phyloP scores from a whole-genome alignment of 2,329 filamentous ascomycete species.

The Penicillium polonicum region DNA sequence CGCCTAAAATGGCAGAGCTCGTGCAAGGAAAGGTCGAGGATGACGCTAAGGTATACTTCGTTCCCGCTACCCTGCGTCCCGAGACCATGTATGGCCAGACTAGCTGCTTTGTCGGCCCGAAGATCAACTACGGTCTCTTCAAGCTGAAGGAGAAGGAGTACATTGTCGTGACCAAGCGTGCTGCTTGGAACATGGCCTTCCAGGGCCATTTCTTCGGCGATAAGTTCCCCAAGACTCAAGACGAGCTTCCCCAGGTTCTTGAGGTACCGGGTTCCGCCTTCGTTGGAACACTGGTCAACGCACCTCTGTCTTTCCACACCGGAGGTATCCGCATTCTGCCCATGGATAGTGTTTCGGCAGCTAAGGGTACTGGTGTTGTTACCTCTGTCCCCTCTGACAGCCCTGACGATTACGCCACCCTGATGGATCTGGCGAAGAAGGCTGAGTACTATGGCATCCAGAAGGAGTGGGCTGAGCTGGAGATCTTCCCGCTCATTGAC shows the following conservation, averaged over 20 bases:
- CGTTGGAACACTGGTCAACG: slow-evolving; percentile 83
- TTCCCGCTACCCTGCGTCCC: slow-evolving; percentile 86
- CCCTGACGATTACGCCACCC: slow-evolving; percentile 90
- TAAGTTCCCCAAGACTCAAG: slow-evolving; percentile 59
- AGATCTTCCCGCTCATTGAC: slow-evolving; percentile 84
- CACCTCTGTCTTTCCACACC: slow-evolving; percentile 82
- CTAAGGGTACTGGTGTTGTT: slow-evolving; percentile 95
- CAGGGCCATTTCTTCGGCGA: slow-evolving; percentile 73
- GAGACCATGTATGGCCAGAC: slow-evolving; percentile 99
- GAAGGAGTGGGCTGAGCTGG: slow-evolving; percentile 91
- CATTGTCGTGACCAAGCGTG: slow-evolving; percentile 77
- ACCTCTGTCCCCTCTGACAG: slow-evolving; percentile 95
- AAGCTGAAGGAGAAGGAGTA: slow-evolving; percentile 75
- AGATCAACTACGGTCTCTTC: slow-evolving; percentile 85
- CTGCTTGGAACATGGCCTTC: slow-evolving; percentile 93
- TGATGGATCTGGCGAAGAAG: slow-evolving; percentile 88
- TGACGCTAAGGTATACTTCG: slow-evolving; percentile 78
- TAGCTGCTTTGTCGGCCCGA: slow-evolving; percentile 91
- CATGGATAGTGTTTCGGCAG: slow-evolving; percentile 89
- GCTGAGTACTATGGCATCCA: slow-evolving; percentile 93
- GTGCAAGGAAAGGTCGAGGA: slow-evolving; percentile 76
- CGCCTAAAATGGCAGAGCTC: slow-evolving; percentile 67
- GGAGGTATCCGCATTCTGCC: slow-evolving; percentile 84
- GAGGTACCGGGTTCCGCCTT: slow-evolving; percentile 76
- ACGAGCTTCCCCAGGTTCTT: slow-evolving; percentile 69